A percentile compares a stretch with the other conserved stretches of the same genome.
Evolutionary conservation across 345 rosid genomes (phyloP).

Genomic region (Clarkia xantiana): DNA sequence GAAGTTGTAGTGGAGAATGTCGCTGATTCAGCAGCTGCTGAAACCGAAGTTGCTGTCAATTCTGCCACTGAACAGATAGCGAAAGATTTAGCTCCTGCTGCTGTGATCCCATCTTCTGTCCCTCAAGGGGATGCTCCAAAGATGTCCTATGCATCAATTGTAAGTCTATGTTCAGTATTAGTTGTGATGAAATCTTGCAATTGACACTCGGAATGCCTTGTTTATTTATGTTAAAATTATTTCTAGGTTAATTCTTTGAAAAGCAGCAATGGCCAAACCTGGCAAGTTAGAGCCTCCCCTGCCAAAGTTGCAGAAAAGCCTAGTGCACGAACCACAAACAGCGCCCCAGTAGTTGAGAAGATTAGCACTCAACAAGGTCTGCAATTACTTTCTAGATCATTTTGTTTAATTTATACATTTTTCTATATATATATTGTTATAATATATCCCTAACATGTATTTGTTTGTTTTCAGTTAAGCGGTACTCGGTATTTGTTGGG

Average conservation of each 20-base stretch:
- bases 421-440: background rate
- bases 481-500: constrained; percentile 44
- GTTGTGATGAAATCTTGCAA: background rate
- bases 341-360: constrained; percentile 17
- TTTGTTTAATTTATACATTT: background rate
- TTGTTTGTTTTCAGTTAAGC: constrained; percentile 26
- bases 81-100: constrained; percentile 10
- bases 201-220: background rate
- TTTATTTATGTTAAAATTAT: background rate
- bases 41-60: constrained; percentile 14
- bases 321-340: constrained; percentile 12
- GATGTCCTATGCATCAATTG: constrained; percentile 50
- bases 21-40: constrained; percentile 15
- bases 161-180: constrained; percentile 12
- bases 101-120: constrained; percentile 13
- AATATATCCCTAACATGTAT: constrained; percentile 1
- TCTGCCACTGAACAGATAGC: constrained; percentile 2
- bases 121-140: constrained; percentile 27
- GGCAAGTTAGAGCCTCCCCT: constrained; percentile 14
- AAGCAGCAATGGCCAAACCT: constrained; percentile 23
- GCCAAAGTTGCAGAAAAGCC: constrained; percentile 19
- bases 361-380: constrained; percentile 23
- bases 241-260: constrained; percentile 34
- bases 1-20: constrained; percentile 21
- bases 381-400: background rate